These are phyloP conservation scores for Zostera marina DNA, from an alignment of 116 monocot genomes.

Conservation along the genomic window DNA sequence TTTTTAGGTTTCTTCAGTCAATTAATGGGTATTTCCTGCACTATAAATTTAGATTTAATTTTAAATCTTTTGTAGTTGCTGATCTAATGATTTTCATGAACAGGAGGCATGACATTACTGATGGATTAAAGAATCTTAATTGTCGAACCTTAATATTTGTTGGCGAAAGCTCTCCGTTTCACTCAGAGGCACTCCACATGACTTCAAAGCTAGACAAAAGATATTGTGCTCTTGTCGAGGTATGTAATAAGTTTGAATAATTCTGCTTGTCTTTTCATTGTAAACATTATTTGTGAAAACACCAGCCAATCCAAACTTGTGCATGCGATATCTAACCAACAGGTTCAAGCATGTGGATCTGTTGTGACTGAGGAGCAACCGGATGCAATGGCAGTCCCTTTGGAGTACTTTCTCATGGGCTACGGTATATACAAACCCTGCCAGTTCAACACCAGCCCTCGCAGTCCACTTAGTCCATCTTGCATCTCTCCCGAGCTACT, in stretches of 20 bases:
- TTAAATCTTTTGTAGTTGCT: not conserved
- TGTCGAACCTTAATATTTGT: constrained; percentile 71
- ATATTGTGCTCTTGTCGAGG: constrained; percentile 78
- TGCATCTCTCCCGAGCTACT: constrained; percentile 82
- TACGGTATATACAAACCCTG: constrained; percentile 71
- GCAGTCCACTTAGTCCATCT: constrained; percentile 82
- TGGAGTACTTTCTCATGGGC: constrained; percentile 86
- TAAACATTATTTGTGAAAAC: too few relatives aligned
- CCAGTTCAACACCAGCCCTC: constrained; percentile 51
- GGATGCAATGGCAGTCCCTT: constrained; percentile 78
- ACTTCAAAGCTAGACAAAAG: constrained; percentile 46
- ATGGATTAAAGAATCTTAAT: constrained; percentile 45
- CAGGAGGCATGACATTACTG: constrained; percentile 78
- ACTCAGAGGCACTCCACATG: constrained; percentile 65
- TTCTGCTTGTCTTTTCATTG: not conserved
- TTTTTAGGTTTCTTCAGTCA: constrained; percentile 71
- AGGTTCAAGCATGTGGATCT: constrained; percentile 94
- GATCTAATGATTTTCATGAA: not conserved
- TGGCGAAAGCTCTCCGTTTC: constrained; percentile 54
- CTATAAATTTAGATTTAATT: not conserved
- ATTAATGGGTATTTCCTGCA: constrained; percentile 45
- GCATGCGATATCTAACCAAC: not conserved
- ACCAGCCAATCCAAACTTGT: not conserved
- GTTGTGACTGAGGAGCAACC: constrained; percentile 96
- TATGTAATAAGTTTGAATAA: too few relatives aligned